phyloP scores from a whole-genome alignment of 2,329 filamentous ascomycete species.

The Xylariaceae sp. region DNA sequence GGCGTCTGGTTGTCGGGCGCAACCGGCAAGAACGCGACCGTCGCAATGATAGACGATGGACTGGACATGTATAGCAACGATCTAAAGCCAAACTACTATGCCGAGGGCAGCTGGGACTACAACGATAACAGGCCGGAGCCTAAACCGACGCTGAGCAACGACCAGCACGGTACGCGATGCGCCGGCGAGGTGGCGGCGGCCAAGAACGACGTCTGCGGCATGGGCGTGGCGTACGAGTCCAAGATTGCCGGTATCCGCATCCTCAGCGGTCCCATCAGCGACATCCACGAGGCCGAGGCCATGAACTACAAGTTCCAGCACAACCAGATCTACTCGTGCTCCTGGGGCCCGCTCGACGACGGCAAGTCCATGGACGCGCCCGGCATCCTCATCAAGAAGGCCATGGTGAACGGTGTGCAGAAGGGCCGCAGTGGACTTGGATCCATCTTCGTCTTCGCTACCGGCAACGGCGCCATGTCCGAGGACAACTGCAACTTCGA shows the following conservation, averaged over 20 bases:
- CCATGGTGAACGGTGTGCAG: constrained; percentile 89
- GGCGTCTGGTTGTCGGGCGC: constrained; percentile 86
- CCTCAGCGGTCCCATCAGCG: constrained; percentile 81
- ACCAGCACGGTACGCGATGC: constrained; percentile 87
- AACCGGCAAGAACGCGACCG: constrained; percentile 81
- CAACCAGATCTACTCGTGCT: constrained; percentile 97
- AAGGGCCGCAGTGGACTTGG: constrained; percentile 78
- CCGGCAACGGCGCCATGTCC: constrained; percentile 80
- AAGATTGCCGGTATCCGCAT: constrained; percentile 90
- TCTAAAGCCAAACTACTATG: constrained; percentile 88
- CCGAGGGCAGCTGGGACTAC: constrained; percentile 89
- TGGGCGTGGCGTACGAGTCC: constrained; percentile 92
- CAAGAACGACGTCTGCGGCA: constrained; percentile 87
- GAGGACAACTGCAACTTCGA: constrained; percentile 99
- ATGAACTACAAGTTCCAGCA: constrained; percentile 89
- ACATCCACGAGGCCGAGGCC: constrained; percentile 85
- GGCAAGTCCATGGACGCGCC: constrained; percentile 91
- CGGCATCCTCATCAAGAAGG: constrained; percentile 77
- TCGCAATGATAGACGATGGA: constrained; percentile 93
- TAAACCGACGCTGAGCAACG: constrained; percentile 74
- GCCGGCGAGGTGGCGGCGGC: constrained; percentile 90
- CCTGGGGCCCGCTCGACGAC: constrained; percentile 95
- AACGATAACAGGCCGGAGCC: constrained; percentile 80
- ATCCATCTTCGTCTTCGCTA: constrained; percentile 93
- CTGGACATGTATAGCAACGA: constrained; percentile 94